Evolutionary conservation across 768 basidiomycete species (phyloP).

Genomic region (Russula emetica): DNA sequence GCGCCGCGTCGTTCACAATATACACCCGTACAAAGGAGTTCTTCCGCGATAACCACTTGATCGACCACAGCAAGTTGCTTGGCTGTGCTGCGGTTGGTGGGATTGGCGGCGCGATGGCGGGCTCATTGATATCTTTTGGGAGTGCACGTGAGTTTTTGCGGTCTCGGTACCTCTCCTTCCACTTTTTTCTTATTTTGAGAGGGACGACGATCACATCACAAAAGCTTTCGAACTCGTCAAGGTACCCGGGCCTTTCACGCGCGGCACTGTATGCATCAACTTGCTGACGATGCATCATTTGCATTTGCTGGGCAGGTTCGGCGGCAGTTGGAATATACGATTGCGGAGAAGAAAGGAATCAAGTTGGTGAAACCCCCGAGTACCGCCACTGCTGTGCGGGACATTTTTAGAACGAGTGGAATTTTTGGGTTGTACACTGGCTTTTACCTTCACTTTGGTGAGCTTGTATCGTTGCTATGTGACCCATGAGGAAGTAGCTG

Average conservation of each 20-base stretch:
- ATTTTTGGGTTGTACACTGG: slow-evolving; percentile 73
- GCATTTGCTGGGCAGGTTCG: slow-evolving; percentile 53
- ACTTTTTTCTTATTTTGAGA: slow-evolving; percentile 25
- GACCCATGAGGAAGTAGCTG: slow-evolving; percentile 9
- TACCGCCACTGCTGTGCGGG: slow-evolving; percentile 71
- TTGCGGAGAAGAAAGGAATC: slow-evolving; percentile 74
- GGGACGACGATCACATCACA: background rate
- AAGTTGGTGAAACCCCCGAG: slow-evolving; percentile 71
- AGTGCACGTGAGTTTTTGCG: slow-evolving; percentile 69
- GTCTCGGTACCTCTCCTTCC: background rate
- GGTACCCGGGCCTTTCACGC: slow-evolving; percentile 41
- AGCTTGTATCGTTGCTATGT: slow-evolving; percentile 30
- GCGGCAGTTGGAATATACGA: slow-evolving; percentile 87
- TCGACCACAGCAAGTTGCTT: slow-evolving; percentile 54
- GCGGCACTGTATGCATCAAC: background rate
- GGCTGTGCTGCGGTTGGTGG: slow-evolving; percentile 77
- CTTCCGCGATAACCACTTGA: slow-evolving; percentile 54
- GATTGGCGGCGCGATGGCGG: slow-evolving; percentile 79
- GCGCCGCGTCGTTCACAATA: slow-evolving; percentile 88
- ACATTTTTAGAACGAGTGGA: slow-evolving; percentile 66
- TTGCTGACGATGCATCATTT: background rate
- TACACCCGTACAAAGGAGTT: slow-evolving; percentile 80
- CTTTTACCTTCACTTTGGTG: slow-evolving; percentile 81
- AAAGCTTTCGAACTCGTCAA: slow-evolving; percentile 97
- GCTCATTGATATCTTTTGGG: slow-evolving; percentile 82